Percentiles rank a stretch among this genome's conserved stretches.
Conservation (phyloP, 1,284 basidiomycete genomes). For the Rhodotorula sp. region DNA sequence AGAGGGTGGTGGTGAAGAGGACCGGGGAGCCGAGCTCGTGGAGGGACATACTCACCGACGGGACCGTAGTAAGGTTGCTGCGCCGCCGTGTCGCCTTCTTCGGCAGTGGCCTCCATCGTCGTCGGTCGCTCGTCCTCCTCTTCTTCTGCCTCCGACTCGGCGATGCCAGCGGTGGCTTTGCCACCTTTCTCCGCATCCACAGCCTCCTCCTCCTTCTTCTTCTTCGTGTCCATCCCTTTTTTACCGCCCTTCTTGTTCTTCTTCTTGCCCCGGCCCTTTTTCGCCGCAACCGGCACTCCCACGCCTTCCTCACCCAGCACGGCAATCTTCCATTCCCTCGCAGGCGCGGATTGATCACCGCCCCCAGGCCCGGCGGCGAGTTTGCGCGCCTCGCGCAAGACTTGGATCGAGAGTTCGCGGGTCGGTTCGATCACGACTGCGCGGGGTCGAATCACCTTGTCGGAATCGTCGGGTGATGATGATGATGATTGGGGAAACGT, state of each 20-base stretch:
- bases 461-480: no score
- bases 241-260: constrained; percentile 19
- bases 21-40: not conserved
- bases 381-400: constrained; percentile 85
- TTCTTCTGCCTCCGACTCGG: not conserved
- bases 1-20: not conserved
- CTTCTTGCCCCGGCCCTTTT: constrained; percentile 45
- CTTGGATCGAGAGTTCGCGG: constrained; percentile 94
- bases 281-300: not conserved
- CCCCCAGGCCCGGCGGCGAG: constrained; percentile 57
- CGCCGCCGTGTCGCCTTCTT: not conserved
- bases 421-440: constrained; percentile 85
- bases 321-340: constrained; percentile 77
- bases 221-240: constrained; percentile 23
- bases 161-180: not conserved
- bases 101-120: not conserved
- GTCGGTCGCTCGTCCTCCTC: constrained; percentile 3
- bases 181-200: not conserved
- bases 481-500: no score
- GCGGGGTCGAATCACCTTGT: constrained; percentile 12
- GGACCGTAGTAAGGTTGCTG: constrained; percentile 6
- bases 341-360: constrained; percentile 54
- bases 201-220: constrained; percentile 1
- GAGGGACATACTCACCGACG: not conserved
- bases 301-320: constrained; percentile 69